These are phyloP conservation scores for Hemileccinum rubropunctum DNA, from an alignment of 768 basidiomycete genomes.

Conservation along the genomic window DNA sequence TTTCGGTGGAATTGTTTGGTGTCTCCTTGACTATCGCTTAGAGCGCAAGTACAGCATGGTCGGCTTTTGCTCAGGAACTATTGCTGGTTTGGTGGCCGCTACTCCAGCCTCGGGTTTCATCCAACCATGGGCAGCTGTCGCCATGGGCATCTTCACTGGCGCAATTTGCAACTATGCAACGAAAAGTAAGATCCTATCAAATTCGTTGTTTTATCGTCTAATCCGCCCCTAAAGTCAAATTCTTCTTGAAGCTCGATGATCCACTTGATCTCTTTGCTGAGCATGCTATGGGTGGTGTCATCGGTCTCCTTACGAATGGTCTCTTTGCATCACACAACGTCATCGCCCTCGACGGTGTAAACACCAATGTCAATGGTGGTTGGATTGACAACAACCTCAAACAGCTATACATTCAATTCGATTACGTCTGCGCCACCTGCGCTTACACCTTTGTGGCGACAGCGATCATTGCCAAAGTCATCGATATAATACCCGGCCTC, in stretches of 20 bases:
- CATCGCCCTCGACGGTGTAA: conserved; percentile 68
- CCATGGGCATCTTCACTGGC: conserved; percentile 73
- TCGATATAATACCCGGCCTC: conserved; percentile 60
- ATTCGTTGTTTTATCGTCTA: conserved; percentile 3
- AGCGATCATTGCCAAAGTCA: conserved; percentile 52
- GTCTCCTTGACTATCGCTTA: conserved; percentile 71
- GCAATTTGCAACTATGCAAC: conserved; percentile 81
- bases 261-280: conserved; percentile 91
- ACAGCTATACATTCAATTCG: conserved; percentile 77
- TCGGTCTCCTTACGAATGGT: conserved; percentile 70
- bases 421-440: conserved; percentile 56
- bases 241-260: conserved; percentile 75
- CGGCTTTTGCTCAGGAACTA: conserved; percentile 86
- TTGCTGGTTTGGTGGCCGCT: conserved; percentile 85
- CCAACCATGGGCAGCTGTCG: conserved; percentile 71
- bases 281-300: conserved; percentile 82
- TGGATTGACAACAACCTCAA: conserved; percentile 78
- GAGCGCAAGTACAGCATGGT: conserved; percentile 87
- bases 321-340: conserved; percentile 70
- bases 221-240: conserved; percentile 52
- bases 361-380: conserved; percentile 50
- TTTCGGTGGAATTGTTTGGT: conserved; percentile 82
- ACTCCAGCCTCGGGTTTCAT: conserved; percentile 87
- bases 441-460: conserved; percentile 63
- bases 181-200: conserved; percentile 48